Evolutionary conservation across 345 rosid genomes (phyloP), one percentile per base, ranked within the genome.

Genomic region (Chamaenerion angustifolium): DNA sequence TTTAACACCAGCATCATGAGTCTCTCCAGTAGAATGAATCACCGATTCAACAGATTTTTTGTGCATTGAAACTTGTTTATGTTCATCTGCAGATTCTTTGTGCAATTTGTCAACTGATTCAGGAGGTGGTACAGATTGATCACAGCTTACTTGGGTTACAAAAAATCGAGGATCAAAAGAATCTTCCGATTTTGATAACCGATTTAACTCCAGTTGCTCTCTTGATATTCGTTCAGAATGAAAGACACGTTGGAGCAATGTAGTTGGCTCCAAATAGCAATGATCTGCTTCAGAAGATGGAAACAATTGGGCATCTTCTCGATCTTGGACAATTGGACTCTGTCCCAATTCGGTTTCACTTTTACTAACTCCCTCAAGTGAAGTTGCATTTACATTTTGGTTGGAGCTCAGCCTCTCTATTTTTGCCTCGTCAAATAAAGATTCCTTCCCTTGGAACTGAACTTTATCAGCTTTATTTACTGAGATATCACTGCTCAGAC

Each of bases 181-280:
- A 75, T 87, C 94, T 66, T 82, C 72, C 42, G 96, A 92, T 69
- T 92, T 92, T 43, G 98, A 84, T 64, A 84, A 62, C 47, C 94
- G 84, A 53, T 65, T 84, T 68, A 69, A 72, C 66, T 80, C 98
- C 58, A 81, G 63, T 62, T 74, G 77, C 68, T 77, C 88, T 74
- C 81, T 68, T 10, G 76, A 83, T 58, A 80, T 69, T 61, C 82
- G 65, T 72, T 87, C 96, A 11, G 96, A 92, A 80, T 66, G 75
- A 56, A 80, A 92, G 68, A 69, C 80, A 59, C 93, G 76, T 48
- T 71, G 88, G 42, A 80, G 76, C 67, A 77, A 60, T 31, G 60
- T 56, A 62, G 82, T 79, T 48, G 79, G 73, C 64, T 80, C 82
- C 55, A 56, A 58, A 56, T 57, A 61, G 64, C 69, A 71, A 59